Evolutionary conservation across 179 eudicot species (phyloP).

Genomic region (Beta corolliflora): DNA sequence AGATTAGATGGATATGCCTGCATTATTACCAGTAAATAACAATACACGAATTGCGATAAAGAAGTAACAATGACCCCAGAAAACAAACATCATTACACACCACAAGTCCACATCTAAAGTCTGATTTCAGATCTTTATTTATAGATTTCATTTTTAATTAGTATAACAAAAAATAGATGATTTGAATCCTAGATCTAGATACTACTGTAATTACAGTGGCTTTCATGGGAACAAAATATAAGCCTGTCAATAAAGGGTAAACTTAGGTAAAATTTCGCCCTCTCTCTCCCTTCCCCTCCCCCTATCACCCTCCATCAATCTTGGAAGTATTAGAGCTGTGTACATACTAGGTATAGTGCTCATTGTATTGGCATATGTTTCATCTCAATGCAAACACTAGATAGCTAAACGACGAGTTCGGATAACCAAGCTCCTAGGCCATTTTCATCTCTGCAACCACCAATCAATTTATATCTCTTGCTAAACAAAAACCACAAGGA

Average conservation of each 20-base stretch:
- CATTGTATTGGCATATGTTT: not conserved
- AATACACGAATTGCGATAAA: too few species aligned
- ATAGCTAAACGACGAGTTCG: too few species aligned
- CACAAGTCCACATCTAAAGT: not conserved
- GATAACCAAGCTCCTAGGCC: too few species aligned
- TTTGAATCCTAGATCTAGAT: not conserved
- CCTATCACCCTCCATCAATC: not conserved
- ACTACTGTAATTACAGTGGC: not conserved
- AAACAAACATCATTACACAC: not conserved
- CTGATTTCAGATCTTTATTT: too few species aligned
- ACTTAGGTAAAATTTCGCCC: not conserved
- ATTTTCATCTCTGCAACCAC: too few species aligned
- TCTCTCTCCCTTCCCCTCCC: not conserved
- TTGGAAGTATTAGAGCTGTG: not conserved
- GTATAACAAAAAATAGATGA: not conserved
- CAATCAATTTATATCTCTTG: too few species aligned
- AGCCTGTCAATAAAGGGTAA: too few species aligned
- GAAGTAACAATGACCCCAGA: not conserved
- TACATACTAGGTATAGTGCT: not conserved
- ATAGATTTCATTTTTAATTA: not conserved
- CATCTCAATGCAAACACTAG: too few species aligned
- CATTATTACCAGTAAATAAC: too few species aligned
- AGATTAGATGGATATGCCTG: not conserved
- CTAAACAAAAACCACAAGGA: too few species aligned
- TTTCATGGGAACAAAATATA: not conserved